Percentiles rank a stretch among this genome's conserved stretches.
Conservation (phyloP, 176 grass and related monocot genomes). For the Aegilops speltoides region DNA sequence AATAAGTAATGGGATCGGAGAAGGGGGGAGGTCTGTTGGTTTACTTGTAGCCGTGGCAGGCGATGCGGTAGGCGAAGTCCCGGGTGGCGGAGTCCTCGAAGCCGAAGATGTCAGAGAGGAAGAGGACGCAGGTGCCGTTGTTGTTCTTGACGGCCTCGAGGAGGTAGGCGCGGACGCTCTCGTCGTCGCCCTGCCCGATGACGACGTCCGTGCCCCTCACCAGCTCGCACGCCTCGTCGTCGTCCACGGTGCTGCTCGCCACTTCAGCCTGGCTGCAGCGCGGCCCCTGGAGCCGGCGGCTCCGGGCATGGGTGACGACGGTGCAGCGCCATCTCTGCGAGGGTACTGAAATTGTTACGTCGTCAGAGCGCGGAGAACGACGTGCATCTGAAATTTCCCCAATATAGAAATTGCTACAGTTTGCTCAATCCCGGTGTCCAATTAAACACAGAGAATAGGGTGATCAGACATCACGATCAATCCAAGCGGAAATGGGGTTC, state of each 20-base stretch:
- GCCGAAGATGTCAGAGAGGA: slow-evolving; percentile 83
- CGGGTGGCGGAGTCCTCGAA: slow-evolving; percentile 85
- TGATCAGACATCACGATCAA: not conserved
- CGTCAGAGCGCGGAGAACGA: slow-evolving; percentile 39
- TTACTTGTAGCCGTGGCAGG: slow-evolving; percentile 96
- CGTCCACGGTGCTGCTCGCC: slow-evolving; percentile 26
- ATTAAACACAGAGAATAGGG: not conserved
- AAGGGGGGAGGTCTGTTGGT: not conserved
- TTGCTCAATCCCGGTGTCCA: not conserved
- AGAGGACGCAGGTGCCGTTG: slow-evolving; percentile 77
- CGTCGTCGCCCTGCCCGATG: slow-evolving; percentile 68
- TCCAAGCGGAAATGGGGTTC: not conserved
- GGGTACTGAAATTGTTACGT: slow-evolving; percentile 69
- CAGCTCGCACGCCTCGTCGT: slow-evolving; percentile 90
- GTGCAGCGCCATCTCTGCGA: slow-evolving; percentile 32
- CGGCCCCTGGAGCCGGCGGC: not conserved
- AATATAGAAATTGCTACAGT: not conserved
- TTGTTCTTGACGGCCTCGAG: slow-evolving; percentile 94
- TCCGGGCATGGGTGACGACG: not conserved
- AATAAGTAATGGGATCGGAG: not conserved
- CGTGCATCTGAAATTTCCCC: not conserved
- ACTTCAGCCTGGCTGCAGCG: slow-evolving; percentile 44
- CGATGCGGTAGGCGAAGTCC: slow-evolving; percentile 89
- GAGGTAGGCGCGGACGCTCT: slow-evolving; percentile 56
- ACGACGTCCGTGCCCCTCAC: slow-evolving; percentile 74